phyloP scores from a whole-genome alignment of 2,329 filamentous ascomycete species.

The Aspergillus unguis region DNA sequence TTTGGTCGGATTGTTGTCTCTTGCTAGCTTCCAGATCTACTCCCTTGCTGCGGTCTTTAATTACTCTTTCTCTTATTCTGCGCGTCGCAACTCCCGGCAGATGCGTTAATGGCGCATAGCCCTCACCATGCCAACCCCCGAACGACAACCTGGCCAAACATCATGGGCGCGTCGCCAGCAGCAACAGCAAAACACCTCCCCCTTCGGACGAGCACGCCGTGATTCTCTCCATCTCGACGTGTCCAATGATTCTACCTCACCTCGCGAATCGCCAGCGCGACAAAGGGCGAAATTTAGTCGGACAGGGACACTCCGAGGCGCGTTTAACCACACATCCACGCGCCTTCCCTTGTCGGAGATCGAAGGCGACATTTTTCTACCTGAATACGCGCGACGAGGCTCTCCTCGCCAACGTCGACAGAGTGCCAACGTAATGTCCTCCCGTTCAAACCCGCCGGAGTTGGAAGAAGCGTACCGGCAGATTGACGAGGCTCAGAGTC shows the following conservation, averaged over 20 bases:
- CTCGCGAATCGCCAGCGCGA: conserved; percentile 27
- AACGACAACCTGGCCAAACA: conserved; percentile 26
- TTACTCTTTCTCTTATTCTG: background rate
- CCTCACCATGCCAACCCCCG: conserved; percentile 33
- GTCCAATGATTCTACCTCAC: conserved; percentile 28
- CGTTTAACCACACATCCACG: conserved; percentile 35
- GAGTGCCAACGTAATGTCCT: conserved; percentile 26
- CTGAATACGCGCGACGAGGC: conserved; percentile 17
- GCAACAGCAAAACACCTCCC: conserved; percentile 26
- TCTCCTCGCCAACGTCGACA: conserved; percentile 31
- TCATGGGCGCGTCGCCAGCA: conserved; percentile 30
- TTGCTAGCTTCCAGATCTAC: background rate
- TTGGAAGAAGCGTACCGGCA: conserved; percentile 38
- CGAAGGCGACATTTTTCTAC: conserved; percentile 17
- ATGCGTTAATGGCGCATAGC: conserved; percentile 12
- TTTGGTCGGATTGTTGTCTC: background rate
- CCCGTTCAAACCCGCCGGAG: conserved; percentile 39
- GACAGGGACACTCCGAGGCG: conserved; percentile 39
- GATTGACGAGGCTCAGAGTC: conserved; percentile 38
- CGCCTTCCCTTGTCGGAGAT: conserved; percentile 24
- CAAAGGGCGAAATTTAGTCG: conserved; percentile 33
- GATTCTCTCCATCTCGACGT: conserved; percentile 27
- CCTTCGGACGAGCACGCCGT: conserved; percentile 31
- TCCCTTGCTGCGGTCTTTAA: background rate
- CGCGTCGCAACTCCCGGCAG: background rate